These are phyloP conservation scores for Dioscorea cayenensis DNA, from an alignment of 116 monocot genomes.

Conservation along the genomic window DNA sequence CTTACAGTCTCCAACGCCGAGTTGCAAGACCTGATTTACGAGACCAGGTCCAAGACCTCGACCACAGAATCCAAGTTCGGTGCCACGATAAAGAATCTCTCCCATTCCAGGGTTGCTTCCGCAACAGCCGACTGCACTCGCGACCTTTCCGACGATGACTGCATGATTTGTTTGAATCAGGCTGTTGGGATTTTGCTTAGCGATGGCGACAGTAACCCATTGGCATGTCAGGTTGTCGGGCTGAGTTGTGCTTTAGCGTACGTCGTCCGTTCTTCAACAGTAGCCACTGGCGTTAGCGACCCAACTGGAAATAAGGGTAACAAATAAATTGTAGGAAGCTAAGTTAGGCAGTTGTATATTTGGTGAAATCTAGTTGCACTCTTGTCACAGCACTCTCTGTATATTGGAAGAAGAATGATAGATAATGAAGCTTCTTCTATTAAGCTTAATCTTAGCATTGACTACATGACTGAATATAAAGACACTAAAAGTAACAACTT, in stretches of 20 bases:
- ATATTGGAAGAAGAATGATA: too few species aligned
- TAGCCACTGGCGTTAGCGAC: neutral
- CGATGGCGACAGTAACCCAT: neutral
- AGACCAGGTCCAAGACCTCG: slow-evolving; percentile 2
- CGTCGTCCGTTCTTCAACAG: neutral
- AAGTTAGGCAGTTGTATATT: too few species aligned
- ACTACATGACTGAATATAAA: too few species aligned
- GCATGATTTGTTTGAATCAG: slow-evolving; percentile 8
- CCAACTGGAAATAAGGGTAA: neutral
- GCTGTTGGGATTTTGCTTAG: neutral
- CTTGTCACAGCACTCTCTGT: too few species aligned
- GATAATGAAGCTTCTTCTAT: too few species aligned
- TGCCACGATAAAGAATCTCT: too few species aligned
- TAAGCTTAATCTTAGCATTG: too few species aligned
- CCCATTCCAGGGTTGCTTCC: neutral
- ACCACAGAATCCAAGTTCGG: neutral
- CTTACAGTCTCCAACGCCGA: neutral
- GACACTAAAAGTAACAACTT: too few species aligned
- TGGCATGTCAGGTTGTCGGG: slow-evolving; percentile 4
- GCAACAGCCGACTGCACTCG: slow-evolving; percentile 30
- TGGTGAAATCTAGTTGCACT: too few species aligned
- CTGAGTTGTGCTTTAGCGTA: slow-evolving; percentile 20
- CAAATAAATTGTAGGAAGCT: too few species aligned
- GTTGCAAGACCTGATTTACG: neutral
- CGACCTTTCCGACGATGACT: slow-evolving; percentile 8